Conservation (phyloP, 176 grass and related monocot species). For the Dendrocalamus sinicus region DNA sequence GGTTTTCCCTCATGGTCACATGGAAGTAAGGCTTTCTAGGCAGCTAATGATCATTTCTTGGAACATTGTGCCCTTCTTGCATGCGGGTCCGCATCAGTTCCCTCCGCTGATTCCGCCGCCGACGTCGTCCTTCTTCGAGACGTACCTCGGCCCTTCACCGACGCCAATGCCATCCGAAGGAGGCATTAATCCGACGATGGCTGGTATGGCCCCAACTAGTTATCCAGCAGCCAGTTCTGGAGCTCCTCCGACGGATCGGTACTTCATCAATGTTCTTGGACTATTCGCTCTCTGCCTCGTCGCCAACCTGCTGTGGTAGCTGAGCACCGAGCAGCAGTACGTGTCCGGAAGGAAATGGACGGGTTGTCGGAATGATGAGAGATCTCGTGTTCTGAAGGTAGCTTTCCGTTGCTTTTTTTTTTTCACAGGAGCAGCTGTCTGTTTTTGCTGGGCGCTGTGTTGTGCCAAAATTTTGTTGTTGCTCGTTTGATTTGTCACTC, state of each 20-base stretch:
- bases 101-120: slow-evolving; percentile 66
- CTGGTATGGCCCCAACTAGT: slow-evolving; percentile 30
- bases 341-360: background rate
- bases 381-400: background rate
- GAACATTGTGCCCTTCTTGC: background rate
- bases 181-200: slow-evolving; percentile 26
- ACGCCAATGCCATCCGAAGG: slow-evolving; percentile 51
- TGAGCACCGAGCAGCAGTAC: background rate
- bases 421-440: slow-evolving; percentile 23
- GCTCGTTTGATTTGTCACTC: background rate
- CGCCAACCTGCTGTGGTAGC: background rate
- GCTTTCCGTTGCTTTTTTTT: background rate
- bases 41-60: background rate
- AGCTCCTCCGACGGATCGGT: background rate
- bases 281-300: slow-evolving; percentile 15
- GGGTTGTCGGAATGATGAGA: background rate
- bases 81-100: slow-evolving; percentile 61
- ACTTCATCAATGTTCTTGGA: background rate
- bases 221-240: slow-evolving; percentile 26
- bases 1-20: background rate
- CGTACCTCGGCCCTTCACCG: slow-evolving; percentile 64
- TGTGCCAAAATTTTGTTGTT: background rate
- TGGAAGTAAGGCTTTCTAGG: background rate
- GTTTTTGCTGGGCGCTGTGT: background rate
- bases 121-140: slow-evolving; percentile 64